phyloP scores from a whole-genome alignment of 208 protist genomes.

The Acanthamoeba healyi region DNA sequence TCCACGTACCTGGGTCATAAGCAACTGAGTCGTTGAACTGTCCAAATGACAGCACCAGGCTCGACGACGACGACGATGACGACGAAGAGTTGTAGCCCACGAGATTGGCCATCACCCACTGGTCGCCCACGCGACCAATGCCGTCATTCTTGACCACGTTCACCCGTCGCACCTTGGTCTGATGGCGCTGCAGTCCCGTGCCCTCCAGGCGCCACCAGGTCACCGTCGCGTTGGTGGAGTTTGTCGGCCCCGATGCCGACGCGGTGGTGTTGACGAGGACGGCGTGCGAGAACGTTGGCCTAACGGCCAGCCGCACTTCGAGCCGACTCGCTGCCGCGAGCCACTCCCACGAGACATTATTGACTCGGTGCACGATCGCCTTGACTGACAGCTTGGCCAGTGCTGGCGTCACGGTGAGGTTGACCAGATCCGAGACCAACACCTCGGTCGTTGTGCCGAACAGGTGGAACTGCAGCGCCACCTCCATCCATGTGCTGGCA shows the following conservation, averaged over 20 bases:
- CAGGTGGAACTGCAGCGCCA: conserved; percentile 1
- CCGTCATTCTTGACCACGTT: not conserved
- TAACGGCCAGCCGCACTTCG: not conserved
- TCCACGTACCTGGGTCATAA: not conserved
- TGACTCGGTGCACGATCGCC: not conserved
- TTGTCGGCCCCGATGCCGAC: not conserved
- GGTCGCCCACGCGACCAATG: not conserved
- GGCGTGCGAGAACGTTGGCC: not conserved
- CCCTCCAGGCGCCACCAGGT: not conserved
- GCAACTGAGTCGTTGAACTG: not conserved
- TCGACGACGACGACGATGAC: not conserved
- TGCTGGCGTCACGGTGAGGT: conserved; percentile 36
- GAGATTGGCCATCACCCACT: not conserved
- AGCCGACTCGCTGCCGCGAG: not conserved
- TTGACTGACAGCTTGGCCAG: not conserved
- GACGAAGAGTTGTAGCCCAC: not conserved
- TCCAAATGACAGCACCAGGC: conserved; percentile 9
- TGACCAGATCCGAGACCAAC: not conserved
- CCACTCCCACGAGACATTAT: no score
- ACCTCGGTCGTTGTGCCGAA: not conserved
- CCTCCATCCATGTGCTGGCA: not conserved
- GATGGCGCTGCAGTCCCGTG: not conserved
- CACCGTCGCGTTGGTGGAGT: not conserved
- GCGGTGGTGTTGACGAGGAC: not conserved
- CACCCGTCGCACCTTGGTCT: not conserved